Base-by-base conservation (phyloP, 805 yeast species). In the Lipomyces orientalis region DNA sequence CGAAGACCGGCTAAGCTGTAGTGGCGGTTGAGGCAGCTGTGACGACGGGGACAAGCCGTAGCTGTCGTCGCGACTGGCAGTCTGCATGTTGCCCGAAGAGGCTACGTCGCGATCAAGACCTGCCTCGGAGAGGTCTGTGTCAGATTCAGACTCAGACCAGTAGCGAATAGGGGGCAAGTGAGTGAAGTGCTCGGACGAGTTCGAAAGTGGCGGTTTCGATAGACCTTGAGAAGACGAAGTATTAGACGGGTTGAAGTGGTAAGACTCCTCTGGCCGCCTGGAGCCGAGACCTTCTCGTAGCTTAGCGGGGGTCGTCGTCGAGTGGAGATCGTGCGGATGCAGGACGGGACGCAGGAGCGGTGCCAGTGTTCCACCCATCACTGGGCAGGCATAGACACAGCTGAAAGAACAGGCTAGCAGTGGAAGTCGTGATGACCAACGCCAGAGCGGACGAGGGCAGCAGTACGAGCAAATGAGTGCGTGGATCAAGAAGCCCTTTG, bases 141-240 rank as follows among this genome's bases (percentile, higher is more conserved):
- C 59, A 16, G 59, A 56, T 8, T 56, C 59, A n/a, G 59, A 56
- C 39, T 56, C 59, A 14, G 61, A 29, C 61, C 35, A 22, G 34
- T 14, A 22, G 22, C 22, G 61, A 19, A 39, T 58, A 0, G 19
- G 54, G 16, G 54, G 54, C 34, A 31, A 29, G 19, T 54, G 55
- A 49, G 31, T 35, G 35, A 58, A 34, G 29, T 55, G 31, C n/a
- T 56, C 61, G 39, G 58, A 58, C 58, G 43, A 37, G 51, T 60
- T 49, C 43, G 51, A 54, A 35, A 59, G 49, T 43, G 52, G 34
- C 60, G 51, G 37, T 34, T 60, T 61, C 62, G n/a, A 43, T 60
- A 29, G 64, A 63, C 19, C 34, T 54, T 34, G 33, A 39, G n/a
- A 43, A 37, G 51, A 59, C 52, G 34, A 57, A 62, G 54, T 54